Percentiles rank a stretch among this genome's conserved stretches.
phyloP scores from a whole-genome alignment of 495 filamentous ascomycete species.

The Tuber umbilicatum region DNA sequence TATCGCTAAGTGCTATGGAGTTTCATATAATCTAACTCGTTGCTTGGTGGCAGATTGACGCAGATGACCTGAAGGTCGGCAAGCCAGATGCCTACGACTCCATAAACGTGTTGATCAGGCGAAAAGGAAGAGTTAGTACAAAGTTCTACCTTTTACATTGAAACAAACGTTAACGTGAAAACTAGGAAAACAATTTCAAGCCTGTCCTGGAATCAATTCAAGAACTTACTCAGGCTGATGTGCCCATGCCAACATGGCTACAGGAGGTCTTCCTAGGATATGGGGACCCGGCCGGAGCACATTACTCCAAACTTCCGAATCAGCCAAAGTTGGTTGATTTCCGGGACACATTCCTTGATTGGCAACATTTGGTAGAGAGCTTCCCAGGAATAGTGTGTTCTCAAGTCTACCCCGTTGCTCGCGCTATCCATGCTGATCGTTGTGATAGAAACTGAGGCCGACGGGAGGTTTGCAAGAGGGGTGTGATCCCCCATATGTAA shows the following conservation, averaged over 20 bases:
- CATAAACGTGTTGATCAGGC: constrained; percentile 80
- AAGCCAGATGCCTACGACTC: constrained; percentile 72
- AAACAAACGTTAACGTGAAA: background rate
- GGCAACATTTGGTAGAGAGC: constrained; percentile 86
- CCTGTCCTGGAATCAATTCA: constrained; percentile 85
- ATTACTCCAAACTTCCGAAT: constrained; percentile 76
- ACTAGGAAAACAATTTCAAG: constrained; percentile 89
- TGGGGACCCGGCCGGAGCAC: constrained; percentile 81
- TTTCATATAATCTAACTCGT: constrained; percentile 19
- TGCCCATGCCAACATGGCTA: constrained; percentile 82
- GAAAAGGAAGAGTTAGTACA: constrained; percentile 55
- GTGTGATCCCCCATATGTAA: constrained; percentile 80
- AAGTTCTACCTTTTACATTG: constrained; percentile 1
- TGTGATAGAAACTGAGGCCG: constrained; percentile 59
- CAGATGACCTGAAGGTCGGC: constrained; percentile 55
- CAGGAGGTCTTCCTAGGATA: constrained; percentile 96
- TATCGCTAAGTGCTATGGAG: constrained; percentile 2
- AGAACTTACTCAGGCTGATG: constrained; percentile 74
- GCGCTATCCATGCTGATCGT: constrained; percentile 25
- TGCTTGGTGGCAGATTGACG: constrained; percentile 51
- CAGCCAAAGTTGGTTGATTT: constrained; percentile 73
- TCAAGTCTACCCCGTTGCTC: background rate
- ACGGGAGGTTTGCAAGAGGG: constrained; percentile 61
- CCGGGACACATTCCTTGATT: constrained; percentile 88
- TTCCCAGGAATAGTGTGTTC: constrained; percentile 59